Percentiles rank a stretch among this genome's conserved stretches.
Conservation (phyloP, 495 filamentous ascomycete genomes). For the Daldinia bambusicola region DNA sequence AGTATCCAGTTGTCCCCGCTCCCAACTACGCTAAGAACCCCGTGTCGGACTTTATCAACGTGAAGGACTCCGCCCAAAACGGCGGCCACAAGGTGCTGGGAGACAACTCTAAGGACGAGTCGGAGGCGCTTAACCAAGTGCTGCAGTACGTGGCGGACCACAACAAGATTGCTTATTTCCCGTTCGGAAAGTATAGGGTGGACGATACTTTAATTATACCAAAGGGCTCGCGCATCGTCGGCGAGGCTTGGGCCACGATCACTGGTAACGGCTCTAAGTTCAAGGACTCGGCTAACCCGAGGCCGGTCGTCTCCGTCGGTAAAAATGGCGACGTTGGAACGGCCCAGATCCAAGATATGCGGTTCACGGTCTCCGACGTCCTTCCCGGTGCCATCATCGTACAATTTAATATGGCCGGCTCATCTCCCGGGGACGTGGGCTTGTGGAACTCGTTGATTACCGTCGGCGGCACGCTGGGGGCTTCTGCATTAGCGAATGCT, state of each 20-base stretch:
- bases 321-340: constrained; percentile 64
- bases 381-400: constrained; percentile 61
- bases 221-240: constrained; percentile 63
- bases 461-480: constrained; percentile 67
- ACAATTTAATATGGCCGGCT: constrained; percentile 69
- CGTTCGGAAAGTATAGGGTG: constrained; percentile 61
- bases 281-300: constrained; percentile 59
- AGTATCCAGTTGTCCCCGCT: constrained; percentile 48
- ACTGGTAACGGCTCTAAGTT: constrained; percentile 62
- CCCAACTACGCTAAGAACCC: constrained; percentile 53
- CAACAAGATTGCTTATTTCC: constrained; percentile 58
- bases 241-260: constrained; percentile 62
- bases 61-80: constrained; percentile 57
- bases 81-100: constrained; percentile 52
- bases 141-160: constrained; percentile 49
- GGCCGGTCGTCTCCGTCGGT: constrained; percentile 69
- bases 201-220: constrained; percentile 62
- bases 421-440: constrained; percentile 64
- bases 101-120: constrained; percentile 53
- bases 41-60: constrained; percentile 54
- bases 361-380: constrained; percentile 59
- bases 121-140: constrained; percentile 53
- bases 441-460: constrained; percentile 70
- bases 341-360: constrained; percentile 68
- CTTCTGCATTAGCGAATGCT: constrained; percentile 49